Evolutionary conservation across 768 basidiomycete species (phyloP).

Genomic region (Xanthoconium stramineum): DNA sequence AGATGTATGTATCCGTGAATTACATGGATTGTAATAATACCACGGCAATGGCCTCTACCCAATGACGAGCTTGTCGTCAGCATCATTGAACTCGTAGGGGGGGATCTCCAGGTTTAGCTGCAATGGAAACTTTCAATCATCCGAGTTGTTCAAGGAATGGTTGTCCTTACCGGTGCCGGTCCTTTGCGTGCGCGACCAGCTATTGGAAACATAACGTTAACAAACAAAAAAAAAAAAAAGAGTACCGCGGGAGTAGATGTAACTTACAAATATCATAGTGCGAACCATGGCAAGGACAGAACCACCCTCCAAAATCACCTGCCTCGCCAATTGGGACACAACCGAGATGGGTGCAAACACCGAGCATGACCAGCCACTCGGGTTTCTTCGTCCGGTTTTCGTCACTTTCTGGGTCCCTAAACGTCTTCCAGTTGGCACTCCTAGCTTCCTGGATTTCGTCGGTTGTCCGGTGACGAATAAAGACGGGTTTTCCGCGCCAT

Average conservation of each 20-base stretch:
- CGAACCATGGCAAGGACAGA: constrained; percentile 99
- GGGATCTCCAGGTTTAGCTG: constrained; percentile 95
- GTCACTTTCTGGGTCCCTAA: constrained; percentile 92
- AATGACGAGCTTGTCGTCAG: constrained; percentile 80
- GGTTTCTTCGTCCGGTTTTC: constrained; percentile 88
- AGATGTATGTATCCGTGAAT: constrained; percentile 20
- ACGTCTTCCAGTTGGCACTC: constrained; percentile 72
- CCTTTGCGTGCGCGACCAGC: constrained; percentile 95
- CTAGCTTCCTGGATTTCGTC: constrained; percentile 94
- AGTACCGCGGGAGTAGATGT: background rate
- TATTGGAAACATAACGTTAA: constrained; percentile 30
- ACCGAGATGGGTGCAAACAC: constrained; percentile 96
- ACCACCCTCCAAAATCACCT: constrained; percentile 98
- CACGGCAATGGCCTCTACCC: constrained; percentile 47
- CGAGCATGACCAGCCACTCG: constrained; percentile 93
- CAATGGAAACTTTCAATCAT: constrained; percentile 10
- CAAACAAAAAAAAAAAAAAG: background rate
- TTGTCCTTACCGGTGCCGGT: constrained; percentile 80
- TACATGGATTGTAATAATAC: constrained; percentile 18
- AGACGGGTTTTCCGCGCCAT: constrained; percentile 99
- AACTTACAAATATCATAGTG: constrained; percentile 92
- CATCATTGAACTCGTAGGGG: constrained; percentile 82
- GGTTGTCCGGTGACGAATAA: constrained; percentile 93
- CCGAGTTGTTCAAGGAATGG: background rate
- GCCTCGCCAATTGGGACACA: constrained; percentile 98